Evolutionary conservation across 164 flowering plant species (phyloP).

Genomic region (Vitis rotundifolia): DNA sequence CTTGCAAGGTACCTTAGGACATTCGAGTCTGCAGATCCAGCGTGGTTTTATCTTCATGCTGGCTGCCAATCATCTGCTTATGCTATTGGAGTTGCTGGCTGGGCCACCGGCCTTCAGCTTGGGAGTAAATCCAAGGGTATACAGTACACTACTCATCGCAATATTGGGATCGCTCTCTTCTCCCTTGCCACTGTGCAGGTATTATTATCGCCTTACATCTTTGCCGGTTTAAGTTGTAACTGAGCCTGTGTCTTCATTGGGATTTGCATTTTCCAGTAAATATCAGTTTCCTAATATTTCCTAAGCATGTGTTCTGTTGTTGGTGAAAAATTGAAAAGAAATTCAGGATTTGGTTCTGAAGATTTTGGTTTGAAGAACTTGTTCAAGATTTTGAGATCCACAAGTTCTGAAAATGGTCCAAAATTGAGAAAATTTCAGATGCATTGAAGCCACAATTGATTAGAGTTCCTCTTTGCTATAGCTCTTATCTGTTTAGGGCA

Average conservation of each 20-base stretch:
- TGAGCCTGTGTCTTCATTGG: not conserved
- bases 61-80: conserved; percentile 68
- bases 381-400: too few species aligned
- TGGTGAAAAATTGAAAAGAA: too few species aligned
- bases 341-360: too few species aligned
- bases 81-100: conserved; percentile 79
- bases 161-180: conserved; percentile 77
- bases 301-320: too few species aligned
- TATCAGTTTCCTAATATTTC: not conserved
- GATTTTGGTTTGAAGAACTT: too few species aligned
- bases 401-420: too few species aligned
- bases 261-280: not conserved
- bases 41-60: conserved; percentile 84
- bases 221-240: not conserved
- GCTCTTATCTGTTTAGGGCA: too few species aligned
- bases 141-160: conserved; percentile 44
- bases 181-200: conserved; percentile 80
- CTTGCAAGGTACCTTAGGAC: conserved; percentile 66
- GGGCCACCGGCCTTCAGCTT: conserved; percentile 81
- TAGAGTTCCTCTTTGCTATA: too few species aligned
- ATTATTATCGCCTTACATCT: not conserved
- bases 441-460: too few species aligned
- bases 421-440: too few species aligned
- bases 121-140: conserved; percentile 64
- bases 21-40: conserved; percentile 66